Conservation (phyloP, 768 basidiomycete genomes). For the Tricholoma bakamatsutake region DNA sequence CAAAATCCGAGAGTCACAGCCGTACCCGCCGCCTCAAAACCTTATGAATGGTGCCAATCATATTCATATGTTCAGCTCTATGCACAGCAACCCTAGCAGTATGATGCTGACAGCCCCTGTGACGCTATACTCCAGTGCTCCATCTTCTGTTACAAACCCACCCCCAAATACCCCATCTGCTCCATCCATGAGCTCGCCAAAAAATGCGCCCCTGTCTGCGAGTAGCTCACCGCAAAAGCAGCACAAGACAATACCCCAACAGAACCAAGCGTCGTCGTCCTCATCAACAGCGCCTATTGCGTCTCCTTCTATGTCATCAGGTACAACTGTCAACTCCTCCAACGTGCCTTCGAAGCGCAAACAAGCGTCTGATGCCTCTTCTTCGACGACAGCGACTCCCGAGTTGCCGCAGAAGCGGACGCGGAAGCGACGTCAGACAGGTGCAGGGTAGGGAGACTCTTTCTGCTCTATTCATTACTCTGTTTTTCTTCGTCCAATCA, state of each 20-base stretch:
- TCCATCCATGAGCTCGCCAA: conserved; percentile 38
- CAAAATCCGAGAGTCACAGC: conserved; percentile 32
- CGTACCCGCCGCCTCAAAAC: conserved; percentile 14
- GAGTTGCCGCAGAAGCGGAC: conserved; percentile 44
- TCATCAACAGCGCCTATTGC: conserved; percentile 27
- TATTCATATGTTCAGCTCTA: conserved; percentile 9
- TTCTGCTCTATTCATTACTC: conserved; percentile 17
- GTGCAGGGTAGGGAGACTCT: conserved; percentile 23
- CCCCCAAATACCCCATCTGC: conserved; percentile 20
- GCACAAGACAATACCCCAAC: conserved; percentile 48
- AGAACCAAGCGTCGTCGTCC: conserved; percentile 21
- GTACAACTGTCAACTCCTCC: conserved; percentile 39
- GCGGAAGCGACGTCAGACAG: conserved; percentile 51
- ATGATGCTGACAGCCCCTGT: conserved; percentile 25
- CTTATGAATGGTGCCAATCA: conserved; percentile 7
- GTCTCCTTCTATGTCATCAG: conserved; percentile 26
- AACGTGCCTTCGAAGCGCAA: conserved; percentile 55
- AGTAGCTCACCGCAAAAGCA: conserved; percentile 58
- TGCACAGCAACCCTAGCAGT: conserved; percentile 15
- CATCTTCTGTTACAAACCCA: conserved; percentile 42
- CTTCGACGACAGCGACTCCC: conserved; percentile 45
- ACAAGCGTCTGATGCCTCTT: conserved; percentile 35
- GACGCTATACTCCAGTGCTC: conserved; percentile 46
- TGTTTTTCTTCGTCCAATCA: conserved; percentile 18
- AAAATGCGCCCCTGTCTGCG: conserved; percentile 45